A percentile compares a stretch with the other conserved stretches of the same genome.
phyloP scores from a whole-genome alignment of 495 filamentous ascomycete species.

The Penicillium desertorum region DNA sequence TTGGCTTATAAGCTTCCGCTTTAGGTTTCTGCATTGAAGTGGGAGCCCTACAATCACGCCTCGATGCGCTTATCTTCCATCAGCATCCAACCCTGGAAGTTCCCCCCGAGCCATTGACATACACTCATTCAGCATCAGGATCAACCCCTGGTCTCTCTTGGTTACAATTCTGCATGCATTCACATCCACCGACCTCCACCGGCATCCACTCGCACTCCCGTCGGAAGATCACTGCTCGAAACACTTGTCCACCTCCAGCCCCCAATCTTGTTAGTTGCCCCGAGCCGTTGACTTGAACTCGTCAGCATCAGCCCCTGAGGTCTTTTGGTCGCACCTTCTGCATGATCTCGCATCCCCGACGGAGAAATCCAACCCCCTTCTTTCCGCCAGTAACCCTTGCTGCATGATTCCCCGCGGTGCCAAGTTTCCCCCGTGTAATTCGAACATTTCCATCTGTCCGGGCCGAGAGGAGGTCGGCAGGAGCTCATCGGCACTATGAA shows the following conservation, averaged over 20 bases:
- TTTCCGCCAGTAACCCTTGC: slow-evolving; percentile 16
- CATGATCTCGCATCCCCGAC: neutral
- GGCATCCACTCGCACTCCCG: neutral
- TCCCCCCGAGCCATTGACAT: neutral
- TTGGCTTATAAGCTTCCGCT: neutral
- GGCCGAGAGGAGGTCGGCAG: neutral
- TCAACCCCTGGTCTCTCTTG: neutral
- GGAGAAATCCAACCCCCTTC: slow-evolving; percentile 23
- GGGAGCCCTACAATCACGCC: neutral
- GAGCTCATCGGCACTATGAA: neutral
- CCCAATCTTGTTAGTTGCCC: too few species aligned
- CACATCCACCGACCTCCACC: neutral
- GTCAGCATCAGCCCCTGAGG: slow-evolving; percentile 6
- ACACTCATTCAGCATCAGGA: neutral
- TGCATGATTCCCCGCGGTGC: slow-evolving; percentile 9
- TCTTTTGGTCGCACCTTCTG: neutral
- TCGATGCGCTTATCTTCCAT: neutral
- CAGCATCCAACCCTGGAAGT: neutral
- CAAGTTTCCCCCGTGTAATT: slow-evolving; percentile 15
- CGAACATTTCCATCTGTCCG: slow-evolving; percentile 6
- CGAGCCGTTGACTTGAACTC: neutral
- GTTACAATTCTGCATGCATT: neutral
- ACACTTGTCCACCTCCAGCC: neutral
- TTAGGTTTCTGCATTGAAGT: neutral
- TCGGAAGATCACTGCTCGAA: neutral